Evolutionary conservation across 2,329 filamentous ascomycete species (phyloP), one percentile per base, ranked within the genome.

Genomic region (Beauveria brongniartii): DNA sequence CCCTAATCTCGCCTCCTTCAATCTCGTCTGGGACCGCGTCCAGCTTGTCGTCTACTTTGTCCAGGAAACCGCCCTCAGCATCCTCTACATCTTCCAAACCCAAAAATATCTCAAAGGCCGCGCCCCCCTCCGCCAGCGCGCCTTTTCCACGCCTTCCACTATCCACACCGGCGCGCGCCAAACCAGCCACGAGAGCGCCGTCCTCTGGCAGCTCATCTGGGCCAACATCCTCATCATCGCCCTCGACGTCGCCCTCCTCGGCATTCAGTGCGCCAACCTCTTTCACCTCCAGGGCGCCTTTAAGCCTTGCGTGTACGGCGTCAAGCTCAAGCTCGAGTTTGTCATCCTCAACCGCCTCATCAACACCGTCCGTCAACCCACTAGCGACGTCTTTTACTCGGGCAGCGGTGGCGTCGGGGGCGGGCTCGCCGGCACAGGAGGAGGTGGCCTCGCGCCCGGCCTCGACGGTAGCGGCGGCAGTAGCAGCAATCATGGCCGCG

Each of bases 11-110:
- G 46, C 54, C 7, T 58, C 63, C 28, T 62, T 63, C 54, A 64
- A 80, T 63, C 72, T 74, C 24, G 68, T 78, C 61, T 68, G 79
- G 70, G 80, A 83, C 64, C 78, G 78, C 63, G 73, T 82, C 24
- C 80, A 83, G 67, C 77, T 82, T 69, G 79, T 77, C 16, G 73
- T 79, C 5, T 83, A 81, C 67, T 81, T 78, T 64, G 62, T 81
- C 18, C 81, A 83, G 67, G 81, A 83, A 63, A 74, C 78, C 44
- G 72, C 80, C 60, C 74, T 83, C 54, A 80, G 79, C 3, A 73
- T 73, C 0, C 67, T 81, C n/a, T 83, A 81, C 67, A 81, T 83
- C 16, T 64, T 59, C 30, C 61, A 65, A 41, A 66, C 65, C 5
- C 64, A 62, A 30, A 63, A 61, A 18, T 63, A 61, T 41, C 53